Percentiles rank a stretch among this genome's conserved stretches.
Conservation (phyloP, 805 yeast species). For the Kuraishia molischiana region DNA sequence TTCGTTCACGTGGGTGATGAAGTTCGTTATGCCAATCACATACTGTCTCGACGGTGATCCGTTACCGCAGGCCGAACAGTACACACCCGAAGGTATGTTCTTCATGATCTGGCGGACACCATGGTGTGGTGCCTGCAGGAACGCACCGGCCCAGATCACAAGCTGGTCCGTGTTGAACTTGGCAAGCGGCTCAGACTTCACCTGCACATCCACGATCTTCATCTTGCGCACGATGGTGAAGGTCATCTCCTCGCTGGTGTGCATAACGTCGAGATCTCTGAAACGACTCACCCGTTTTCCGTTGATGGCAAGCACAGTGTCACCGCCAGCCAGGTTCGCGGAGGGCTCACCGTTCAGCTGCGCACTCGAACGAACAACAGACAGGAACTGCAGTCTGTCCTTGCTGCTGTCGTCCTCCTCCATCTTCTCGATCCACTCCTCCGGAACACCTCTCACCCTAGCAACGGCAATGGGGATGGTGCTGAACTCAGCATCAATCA, state of each 20-base stretch:
- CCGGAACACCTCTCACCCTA: constrained; percentile 80
- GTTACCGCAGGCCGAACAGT: constrained; percentile 59
- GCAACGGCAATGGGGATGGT: constrained; percentile 64
- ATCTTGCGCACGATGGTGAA: constrained; percentile 70
- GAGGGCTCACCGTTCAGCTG: constrained; percentile 16
- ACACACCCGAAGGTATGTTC: constrained; percentile 73
- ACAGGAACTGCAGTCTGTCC: constrained; percentile 65
- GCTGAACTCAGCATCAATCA: constrained; percentile 73
- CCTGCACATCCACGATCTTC: constrained; percentile 46
- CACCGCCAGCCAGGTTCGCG: constrained; percentile 48
- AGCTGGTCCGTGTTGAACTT: constrained; percentile 53
- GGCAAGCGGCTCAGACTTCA: constrained; percentile 54
- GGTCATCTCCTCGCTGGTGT: constrained; percentile 29
- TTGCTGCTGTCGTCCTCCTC: constrained; percentile 41
- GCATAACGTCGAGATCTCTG: constrained; percentile 52
- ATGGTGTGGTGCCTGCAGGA: constrained; percentile 84
- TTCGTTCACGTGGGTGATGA: constrained; percentile 86
- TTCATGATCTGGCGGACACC: constrained; percentile 82
- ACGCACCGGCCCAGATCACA: constrained; percentile 76
- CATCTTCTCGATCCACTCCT: constrained; percentile 64
- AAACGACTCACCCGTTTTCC: constrained; percentile 54
- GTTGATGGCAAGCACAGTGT: constrained; percentile 64
- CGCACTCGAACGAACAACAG: constrained; percentile 52
- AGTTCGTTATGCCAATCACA: constrained; percentile 68
- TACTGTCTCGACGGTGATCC: constrained; percentile 88